Base-by-base conservation (phyloP, 495 filamentous ascomycete species). In the Tuber borchii region DNA sequence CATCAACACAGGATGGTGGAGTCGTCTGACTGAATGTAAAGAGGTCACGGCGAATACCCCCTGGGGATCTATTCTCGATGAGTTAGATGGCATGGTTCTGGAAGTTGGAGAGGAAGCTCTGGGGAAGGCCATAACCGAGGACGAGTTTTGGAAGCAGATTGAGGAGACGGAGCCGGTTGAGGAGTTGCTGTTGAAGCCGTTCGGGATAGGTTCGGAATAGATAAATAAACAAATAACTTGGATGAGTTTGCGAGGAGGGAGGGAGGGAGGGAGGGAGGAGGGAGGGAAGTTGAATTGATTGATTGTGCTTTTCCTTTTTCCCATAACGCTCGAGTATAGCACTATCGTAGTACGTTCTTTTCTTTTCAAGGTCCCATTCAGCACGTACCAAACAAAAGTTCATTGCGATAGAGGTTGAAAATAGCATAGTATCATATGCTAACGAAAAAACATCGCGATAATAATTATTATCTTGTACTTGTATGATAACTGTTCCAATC, bases 1-100 rank as follows among this genome's bases (percentile, higher is more conserved):
- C 14, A 48, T 79, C 7, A 34, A 72, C 7, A 75, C 73, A 12
- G 76, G 77, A 20, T 44, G 75, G 46, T 71, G 56, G 56, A 34
- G 26, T 7, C 56, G 56, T 34, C 56, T 65, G 56, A 31, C 14
- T 0, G 26, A 65, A 65, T 65, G 56, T 19, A 65, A 31, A 8
- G 26, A 19, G 26, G 14, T 65, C 26, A 65, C 56, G 26, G 56
- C 56, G 26, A 2, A 65, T 4, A 34, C 56, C 26, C 56, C 56
- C 56, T 65, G 56, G 56, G 56, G 56, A 17, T 17, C 26, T 5
- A 34, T 65, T 8, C 12, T 65, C 6, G 56, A 65, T 16, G 56
- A 65, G 26, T 34, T 65, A 26, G 56, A 65, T 34, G 56, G 56
- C 14, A 16, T 65, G 26, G 26, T 65, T 2, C 34, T 3, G 26